phyloP scores from a whole-genome alignment of 2,329 filamentous ascomycete species.

The Coleophoma eucalyptorum region DNA sequence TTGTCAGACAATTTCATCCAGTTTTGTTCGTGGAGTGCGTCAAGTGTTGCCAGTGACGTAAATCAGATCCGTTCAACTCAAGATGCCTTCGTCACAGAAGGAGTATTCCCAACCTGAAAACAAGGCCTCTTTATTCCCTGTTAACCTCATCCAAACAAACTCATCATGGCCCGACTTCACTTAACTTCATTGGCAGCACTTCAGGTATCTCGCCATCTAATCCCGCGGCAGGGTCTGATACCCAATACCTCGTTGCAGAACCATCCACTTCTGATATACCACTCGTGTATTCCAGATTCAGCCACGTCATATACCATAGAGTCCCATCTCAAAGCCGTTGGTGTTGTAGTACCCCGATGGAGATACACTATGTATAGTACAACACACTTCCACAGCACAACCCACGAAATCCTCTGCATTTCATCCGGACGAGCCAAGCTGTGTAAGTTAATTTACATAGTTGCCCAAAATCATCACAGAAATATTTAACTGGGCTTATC shows the following conservation, averaged over 20 bases:
- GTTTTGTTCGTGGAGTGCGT: too few species aligned
- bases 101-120: too few species aligned
- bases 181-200: constrained; percentile 43
- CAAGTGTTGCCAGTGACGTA: too few species aligned
- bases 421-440: constrained; percentile 53
- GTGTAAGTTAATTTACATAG: constrained; percentile 30
- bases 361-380: constrained; percentile 64
- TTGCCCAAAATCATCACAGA: not conserved
- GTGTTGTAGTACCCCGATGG: constrained; percentile 61
- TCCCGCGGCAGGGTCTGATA: constrained; percentile 50
- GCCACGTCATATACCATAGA: constrained; percentile 48
- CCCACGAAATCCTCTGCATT: constrained; percentile 64
- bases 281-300: constrained; percentile 46
- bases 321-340: constrained; percentile 46
- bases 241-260: constrained; percentile 64
- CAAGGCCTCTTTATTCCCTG: too few species aligned
- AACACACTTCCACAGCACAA: constrained; percentile 64
- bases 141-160: too few species aligned
- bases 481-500: not conserved
- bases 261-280: constrained; percentile 60
- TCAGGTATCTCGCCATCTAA: constrained; percentile 52
- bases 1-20: too few species aligned
- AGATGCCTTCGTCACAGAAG: too few species aligned
- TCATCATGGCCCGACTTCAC: constrained; percentile 7
- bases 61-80: too few species aligned